phyloP scores from a whole-genome alignment of 495 filamentous ascomycete species.

The Trichoderma gamsii region DNA sequence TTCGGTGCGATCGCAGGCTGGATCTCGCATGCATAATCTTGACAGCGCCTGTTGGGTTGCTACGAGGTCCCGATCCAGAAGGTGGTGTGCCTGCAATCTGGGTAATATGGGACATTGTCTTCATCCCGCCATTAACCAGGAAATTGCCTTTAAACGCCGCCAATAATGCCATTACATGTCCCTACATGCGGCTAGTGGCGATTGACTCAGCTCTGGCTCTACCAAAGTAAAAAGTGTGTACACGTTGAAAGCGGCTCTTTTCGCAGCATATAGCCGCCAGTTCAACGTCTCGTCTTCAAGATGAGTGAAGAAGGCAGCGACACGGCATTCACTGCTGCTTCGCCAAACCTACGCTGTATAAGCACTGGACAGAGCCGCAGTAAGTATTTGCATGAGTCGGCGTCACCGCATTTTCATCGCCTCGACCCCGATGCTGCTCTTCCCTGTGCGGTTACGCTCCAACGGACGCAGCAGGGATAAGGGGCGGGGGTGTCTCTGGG shows the following conservation, averaged over 20 bases:
- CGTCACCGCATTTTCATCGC: constrained; percentile 11
- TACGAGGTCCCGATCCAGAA: not conserved
- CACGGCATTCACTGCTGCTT: too few relatives aligned
- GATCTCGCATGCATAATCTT: constrained; percentile 1
- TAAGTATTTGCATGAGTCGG: not conserved
- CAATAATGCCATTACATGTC: not conserved
- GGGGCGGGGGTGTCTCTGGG: not conserved
- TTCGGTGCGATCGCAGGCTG: not conserved
- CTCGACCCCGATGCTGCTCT: not conserved
- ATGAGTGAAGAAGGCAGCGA: too few relatives aligned
- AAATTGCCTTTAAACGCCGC: not conserved
- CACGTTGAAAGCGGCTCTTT: not conserved
- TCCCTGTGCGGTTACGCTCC: not conserved
- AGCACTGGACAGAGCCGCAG: too few relatives aligned
- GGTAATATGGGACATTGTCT: not conserved
- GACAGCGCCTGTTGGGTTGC: not conserved
- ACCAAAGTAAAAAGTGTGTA: too few relatives aligned
- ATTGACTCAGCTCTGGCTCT: not conserved
- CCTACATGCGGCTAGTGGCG: not conserved
- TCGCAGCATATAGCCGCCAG: not conserved
- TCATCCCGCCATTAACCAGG: not conserved
- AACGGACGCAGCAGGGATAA: constrained; percentile 6
- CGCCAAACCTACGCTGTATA: too few relatives aligned
- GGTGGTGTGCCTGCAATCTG: not conserved
- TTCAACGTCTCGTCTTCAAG: too few relatives aligned